Evolutionary conservation across 1,139 yeast genomes (phyloP), one percentile per base, ranked within the genome.

Genomic region (Suhomyces panamericanus): DNA sequence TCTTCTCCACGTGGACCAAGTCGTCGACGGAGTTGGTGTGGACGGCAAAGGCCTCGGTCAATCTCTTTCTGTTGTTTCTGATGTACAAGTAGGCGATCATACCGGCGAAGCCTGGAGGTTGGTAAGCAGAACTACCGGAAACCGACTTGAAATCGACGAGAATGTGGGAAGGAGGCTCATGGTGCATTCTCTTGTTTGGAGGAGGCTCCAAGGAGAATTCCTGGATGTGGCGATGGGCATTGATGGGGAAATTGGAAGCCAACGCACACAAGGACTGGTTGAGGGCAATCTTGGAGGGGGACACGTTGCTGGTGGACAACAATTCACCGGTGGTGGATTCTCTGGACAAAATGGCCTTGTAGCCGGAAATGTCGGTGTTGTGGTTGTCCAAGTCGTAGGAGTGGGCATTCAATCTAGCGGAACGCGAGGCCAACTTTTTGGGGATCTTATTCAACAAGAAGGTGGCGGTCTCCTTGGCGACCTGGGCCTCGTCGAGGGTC

Each of bases 11-110:
- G 45, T 83, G 70, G 15, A 81, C 75, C 44, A 81, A 77, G 47
- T 83, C 84, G 46, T 74, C 76, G 1, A 83, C 81, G 3, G 80
- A 73, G 49, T 73, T 67, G 38, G 89, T 79, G 50, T 80, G 81
- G 38, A 87, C 82, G 9, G 87, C 81, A 67, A 85, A 87, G 0
- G 95, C 85, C 66, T 89, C 96, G 0, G 96, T 86, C 48, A 89
- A 70, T 55, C 88, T 74, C 54, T 75, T 78, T 43, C 77, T 77
- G 32, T 79, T 73, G 51, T 84, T 85, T 59, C 96, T 74, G 55
- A 89, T 67, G 58, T 84, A 85, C 66, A 89, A 69, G 57, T 83
- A 82, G 3, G 91, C 93, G 37, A 81, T 81, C 77, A 83, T 75
- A 36, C 88, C 88, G 11, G 78, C 74, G 54, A 85, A 82, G 3